A percentile compares a stretch with the other conserved stretches of the same genome.
phyloP scores from a whole-genome alignment of 2,329 filamentous ascomycete species.

The Daldinia sp. region DNA sequence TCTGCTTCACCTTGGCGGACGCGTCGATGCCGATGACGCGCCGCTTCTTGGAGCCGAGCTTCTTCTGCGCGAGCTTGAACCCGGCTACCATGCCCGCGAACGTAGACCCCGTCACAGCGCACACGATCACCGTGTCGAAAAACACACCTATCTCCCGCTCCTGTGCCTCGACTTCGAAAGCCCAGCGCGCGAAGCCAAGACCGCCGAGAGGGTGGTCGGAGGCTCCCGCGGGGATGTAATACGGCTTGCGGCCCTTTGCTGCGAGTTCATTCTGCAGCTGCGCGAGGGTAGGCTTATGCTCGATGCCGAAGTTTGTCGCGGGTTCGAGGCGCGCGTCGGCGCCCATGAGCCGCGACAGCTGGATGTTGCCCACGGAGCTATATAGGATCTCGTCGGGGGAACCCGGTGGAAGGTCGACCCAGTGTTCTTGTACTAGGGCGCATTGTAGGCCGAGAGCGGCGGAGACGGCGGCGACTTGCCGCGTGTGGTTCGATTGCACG shows the following conservation, averaged over 20 bases:
- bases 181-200: slow-evolving; percentile 77
- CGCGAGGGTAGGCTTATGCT: slow-evolving; percentile 72
- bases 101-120: slow-evolving; percentile 77
- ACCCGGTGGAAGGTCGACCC: slow-evolving; percentile 65
- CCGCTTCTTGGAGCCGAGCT: slow-evolving; percentile 58
- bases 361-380: slow-evolving; percentile 76
- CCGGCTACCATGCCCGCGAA: slow-evolving; percentile 79
- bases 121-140: slow-evolving; percentile 76
- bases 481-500: slow-evolving; percentile 77
- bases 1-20: slow-evolving; percentile 70
- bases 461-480: slow-evolving; percentile 73
- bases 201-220: slow-evolving; percentile 78
- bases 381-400: slow-evolving; percentile 63
- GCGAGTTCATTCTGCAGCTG: slow-evolving; percentile 66
- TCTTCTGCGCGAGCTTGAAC: slow-evolving; percentile 72
- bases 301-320: slow-evolving; percentile 72
- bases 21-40: slow-evolving; percentile 77
- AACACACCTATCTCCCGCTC: slow-evolving; percentile 71
- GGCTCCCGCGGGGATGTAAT: slow-evolving; percentile 78
- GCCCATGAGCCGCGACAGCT: slow-evolving; percentile 75
- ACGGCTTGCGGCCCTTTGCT: slow-evolving; percentile 68
- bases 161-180: slow-evolving; percentile 74
- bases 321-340: slow-evolving; percentile 70
- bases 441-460: slow-evolving; percentile 67
- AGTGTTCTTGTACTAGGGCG: slow-evolving; percentile 74